phyloP scores from a whole-genome alignment of 305 asterid genomes.

The Nicotiana rustica region DNA sequence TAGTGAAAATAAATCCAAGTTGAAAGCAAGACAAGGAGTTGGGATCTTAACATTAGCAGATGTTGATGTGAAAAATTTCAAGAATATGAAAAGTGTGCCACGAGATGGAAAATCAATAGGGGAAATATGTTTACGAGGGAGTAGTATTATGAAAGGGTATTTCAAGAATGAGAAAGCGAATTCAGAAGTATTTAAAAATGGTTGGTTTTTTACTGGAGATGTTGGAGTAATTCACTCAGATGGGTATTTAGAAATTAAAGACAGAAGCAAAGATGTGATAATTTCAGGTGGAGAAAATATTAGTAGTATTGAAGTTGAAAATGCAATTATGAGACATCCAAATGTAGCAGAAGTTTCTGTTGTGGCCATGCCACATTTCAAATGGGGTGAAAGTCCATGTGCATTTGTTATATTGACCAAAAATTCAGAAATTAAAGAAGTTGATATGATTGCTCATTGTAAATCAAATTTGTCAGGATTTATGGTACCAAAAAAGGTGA shows the following conservation, averaged over 20 bases:
- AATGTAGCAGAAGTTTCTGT: constrained; percentile 39
- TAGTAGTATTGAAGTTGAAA: constrained; percentile 42
- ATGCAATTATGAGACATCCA: constrained; percentile 29
- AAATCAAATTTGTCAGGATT: constrained; percentile 23
- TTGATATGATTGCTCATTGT: constrained; percentile 28
- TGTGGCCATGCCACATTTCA: constrained; percentile 37
- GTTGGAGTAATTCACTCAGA: constrained; percentile 53
- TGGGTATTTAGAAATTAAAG: constrained; percentile 52
- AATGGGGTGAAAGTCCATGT: constrained; percentile 43
- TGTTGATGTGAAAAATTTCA: constrained; percentile 37
- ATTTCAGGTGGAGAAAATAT: constrained; percentile 45
- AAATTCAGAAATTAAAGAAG: neutral
- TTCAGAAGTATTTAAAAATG: constrained; percentile 28
- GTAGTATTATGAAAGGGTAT: constrained; percentile 46
- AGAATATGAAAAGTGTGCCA: constrained; percentile 36
- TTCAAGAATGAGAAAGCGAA: constrained; percentile 43
- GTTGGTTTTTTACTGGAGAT: constrained; percentile 47
- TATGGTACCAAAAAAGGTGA: constrained; percentile 34
- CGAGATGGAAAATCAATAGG: constrained; percentile 43
- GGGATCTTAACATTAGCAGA: constrained; percentile 36
- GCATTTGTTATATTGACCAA: constrained; percentile 32
- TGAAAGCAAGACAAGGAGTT: constrained; percentile 47
- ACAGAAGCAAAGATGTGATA: constrained; percentile 51
- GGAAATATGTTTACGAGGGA: constrained; percentile 42
- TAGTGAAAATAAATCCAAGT: neutral